Percentiles rank a stretch among this genome's conserved stretches.
Evolutionary conservation across 2,329 filamentous ascomycete species (phyloP).

Genomic region (Aspergillus carbonarius): DNA sequence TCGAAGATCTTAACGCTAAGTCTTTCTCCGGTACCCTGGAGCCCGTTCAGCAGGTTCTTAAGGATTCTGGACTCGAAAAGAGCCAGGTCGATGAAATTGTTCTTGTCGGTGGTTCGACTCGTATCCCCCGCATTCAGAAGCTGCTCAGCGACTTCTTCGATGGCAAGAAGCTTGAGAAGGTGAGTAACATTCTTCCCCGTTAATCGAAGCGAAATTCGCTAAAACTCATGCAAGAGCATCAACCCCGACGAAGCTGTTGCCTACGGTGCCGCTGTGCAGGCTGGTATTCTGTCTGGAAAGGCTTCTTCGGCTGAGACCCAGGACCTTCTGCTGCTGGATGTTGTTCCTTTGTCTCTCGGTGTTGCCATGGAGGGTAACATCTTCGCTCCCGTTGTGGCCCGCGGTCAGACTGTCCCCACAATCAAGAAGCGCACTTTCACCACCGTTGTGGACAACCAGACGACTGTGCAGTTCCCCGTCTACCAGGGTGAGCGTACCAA

Average conservation of each 20-base stretch:
- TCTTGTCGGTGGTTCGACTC: conserved; percentile 96
- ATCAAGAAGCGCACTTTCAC: conserved; percentile 90
- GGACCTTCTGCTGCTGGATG: conserved; percentile 93
- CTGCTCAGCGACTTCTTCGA: conserved; percentile 98
- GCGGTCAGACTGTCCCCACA: conserved; percentile 72
- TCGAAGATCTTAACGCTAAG: conserved; percentile 97
- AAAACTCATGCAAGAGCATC: conserved; percentile 62
- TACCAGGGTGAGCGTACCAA: conserved; percentile 97
- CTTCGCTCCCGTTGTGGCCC: conserved; percentile 88
- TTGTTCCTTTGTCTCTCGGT: conserved; percentile 93
- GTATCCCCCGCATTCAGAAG: conserved; percentile 99
- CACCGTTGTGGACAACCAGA: conserved; percentile 66
- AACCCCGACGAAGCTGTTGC: conserved; percentile 99
- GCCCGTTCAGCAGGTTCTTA: conserved; percentile 93
- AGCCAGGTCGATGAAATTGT: conserved; percentile 95
- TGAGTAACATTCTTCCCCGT: conserved; percentile 17
- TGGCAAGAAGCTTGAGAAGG: conserved; percentile 99
- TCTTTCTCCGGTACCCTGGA: conserved; percentile 91
- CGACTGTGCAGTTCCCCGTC: conserved; percentile 86
- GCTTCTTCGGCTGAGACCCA: conserved; percentile 91
- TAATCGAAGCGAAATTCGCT: neutral
- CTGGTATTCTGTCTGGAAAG: conserved; percentile 97
- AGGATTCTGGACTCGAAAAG: conserved; percentile 89
- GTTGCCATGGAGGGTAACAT: conserved; percentile 99
- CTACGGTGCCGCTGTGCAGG: conserved; percentile 97